These are phyloP conservation scores for Pestalotiopsis sp. DNA, from an alignment of 2,329 filamentous ascomycete genomes.

Conservation along the genomic window DNA sequence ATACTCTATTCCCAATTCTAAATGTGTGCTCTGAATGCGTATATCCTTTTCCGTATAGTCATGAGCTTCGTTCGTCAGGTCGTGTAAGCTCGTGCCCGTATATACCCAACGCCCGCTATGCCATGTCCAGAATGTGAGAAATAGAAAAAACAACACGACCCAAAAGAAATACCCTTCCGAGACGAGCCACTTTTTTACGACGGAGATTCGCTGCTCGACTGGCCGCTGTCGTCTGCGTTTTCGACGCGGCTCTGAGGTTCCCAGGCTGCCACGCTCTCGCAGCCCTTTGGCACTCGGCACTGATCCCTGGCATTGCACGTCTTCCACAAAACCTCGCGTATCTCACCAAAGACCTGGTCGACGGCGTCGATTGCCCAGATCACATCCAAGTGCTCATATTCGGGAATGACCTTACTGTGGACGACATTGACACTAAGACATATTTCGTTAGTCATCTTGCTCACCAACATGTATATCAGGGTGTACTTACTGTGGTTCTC, in stretches of 20 bases:
- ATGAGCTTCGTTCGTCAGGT: constrained; percentile 1
- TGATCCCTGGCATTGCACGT: constrained; percentile 57
- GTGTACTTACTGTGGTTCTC: constrained; percentile 64
- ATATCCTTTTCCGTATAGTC: constrained; percentile 6
- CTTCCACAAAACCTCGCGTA: constrained; percentile 82
- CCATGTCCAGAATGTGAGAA: neutral
- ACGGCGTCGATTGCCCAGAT: constrained; percentile 92
- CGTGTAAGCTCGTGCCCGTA: constrained; percentile 1
- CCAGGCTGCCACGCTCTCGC: constrained; percentile 51
- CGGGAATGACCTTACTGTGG: constrained; percentile 78
- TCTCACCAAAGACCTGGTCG: constrained; percentile 78
- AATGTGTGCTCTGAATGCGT: neutral
- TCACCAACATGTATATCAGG: neutral
- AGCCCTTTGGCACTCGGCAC: constrained; percentile 67
- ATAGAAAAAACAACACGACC: neutral
- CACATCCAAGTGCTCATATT: constrained; percentile 92
- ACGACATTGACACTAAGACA: constrained; percentile 63
- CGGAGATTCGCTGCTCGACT: constrained; percentile 33
- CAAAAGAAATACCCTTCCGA: neutral
- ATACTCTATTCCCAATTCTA: neutral
- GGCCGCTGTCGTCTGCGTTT: constrained; percentile 21
- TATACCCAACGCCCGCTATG: constrained; percentile 1
- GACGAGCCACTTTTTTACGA: constrained; percentile 6
- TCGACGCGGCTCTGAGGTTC: constrained; percentile 18
- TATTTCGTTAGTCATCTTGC: too few relatives aligned